These are phyloP conservation scores for Chlorella sp. DNA, from an alignment of 139 green algal species.

Conservation along the genomic window DNA sequence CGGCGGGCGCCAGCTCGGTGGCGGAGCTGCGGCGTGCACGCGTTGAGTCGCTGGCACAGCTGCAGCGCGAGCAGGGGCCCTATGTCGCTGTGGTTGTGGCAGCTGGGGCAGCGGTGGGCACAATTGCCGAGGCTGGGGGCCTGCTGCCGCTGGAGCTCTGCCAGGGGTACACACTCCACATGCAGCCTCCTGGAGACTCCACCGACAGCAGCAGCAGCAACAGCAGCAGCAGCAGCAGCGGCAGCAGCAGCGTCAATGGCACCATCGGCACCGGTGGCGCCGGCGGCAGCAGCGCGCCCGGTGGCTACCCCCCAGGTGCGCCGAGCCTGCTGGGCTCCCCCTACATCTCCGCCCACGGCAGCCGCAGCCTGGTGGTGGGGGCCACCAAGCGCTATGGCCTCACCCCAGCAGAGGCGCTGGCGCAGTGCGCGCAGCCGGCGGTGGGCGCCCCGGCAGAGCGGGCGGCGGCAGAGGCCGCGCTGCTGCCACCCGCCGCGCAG, in stretches of 20 bases:
- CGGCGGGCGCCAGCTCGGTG: constrained; percentile 1
- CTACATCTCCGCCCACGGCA: constrained; percentile 70
- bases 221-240: not conserved
- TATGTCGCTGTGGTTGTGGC: constrained; percentile 69
- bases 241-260: not conserved
- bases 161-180: constrained; percentile 65
- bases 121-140: constrained; percentile 47
- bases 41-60: constrained; percentile 44
- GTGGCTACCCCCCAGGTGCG: constrained; percentile 30
- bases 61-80: constrained; percentile 32
- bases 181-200: constrained; percentile 14
- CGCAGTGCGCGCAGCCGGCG: constrained; percentile 23
- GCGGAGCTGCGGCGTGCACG: constrained; percentile 21
- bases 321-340: constrained; percentile 76
- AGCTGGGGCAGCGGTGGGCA: constrained; percentile 62
- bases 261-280: not conserved
- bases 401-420: constrained; percentile 44
- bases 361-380: constrained; percentile 58
- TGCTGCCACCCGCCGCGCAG: constrained; percentile 37
- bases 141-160: constrained; percentile 58
- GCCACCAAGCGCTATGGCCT: constrained; percentile 68
- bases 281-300: not conserved
- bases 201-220: not conserved
- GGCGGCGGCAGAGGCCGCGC: constrained; percentile 2
- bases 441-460: constrained; percentile 8